phyloP scores from a whole-genome alignment of 768 basidiomycete genomes.

The Suillus tomentosus region DNA sequence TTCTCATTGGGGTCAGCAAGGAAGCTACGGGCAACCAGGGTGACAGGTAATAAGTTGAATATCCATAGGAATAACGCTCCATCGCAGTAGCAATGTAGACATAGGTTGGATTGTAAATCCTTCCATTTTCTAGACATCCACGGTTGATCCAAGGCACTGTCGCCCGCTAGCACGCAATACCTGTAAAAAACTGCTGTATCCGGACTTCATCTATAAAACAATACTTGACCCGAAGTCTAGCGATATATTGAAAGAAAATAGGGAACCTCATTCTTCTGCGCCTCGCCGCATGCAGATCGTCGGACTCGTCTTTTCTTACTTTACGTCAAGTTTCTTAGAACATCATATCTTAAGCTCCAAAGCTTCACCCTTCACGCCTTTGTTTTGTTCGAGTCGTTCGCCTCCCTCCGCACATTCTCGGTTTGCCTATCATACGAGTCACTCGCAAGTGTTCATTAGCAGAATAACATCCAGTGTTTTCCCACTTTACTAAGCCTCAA shows the following conservation, averaged over 20 bases:
- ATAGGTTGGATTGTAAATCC: constrained; percentile 18
- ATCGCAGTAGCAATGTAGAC: constrained; percentile 19
- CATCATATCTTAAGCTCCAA: background rate
- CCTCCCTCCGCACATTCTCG: background rate
- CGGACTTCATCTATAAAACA: constrained; percentile 9
- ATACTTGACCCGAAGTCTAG: constrained; percentile 17
- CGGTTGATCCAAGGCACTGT: constrained; percentile 9
- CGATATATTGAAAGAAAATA: background rate
- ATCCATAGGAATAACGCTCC: constrained; percentile 9
- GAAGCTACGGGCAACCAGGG: constrained; percentile 33
- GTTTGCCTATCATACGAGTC: background rate
- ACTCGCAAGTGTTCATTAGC: background rate
- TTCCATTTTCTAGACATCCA: constrained; percentile 11
- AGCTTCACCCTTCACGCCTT: background rate
- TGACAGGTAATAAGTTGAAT: constrained; percentile 28
- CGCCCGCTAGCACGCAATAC: constrained; percentile 3
- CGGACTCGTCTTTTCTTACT: background rate
- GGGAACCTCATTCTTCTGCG: background rate
- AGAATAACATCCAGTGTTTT: background rate
- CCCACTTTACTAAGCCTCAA: background rate
- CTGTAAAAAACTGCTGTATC: constrained; percentile 24
- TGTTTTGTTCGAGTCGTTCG: background rate
- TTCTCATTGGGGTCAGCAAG: constrained; percentile 18
- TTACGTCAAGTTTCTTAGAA: background rate
- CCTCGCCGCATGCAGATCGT: background rate